Base-by-base conservation (phyloP, 2,329 filamentous ascomycete genomes). In the Pseudofabraea citricarpa region DNA sequence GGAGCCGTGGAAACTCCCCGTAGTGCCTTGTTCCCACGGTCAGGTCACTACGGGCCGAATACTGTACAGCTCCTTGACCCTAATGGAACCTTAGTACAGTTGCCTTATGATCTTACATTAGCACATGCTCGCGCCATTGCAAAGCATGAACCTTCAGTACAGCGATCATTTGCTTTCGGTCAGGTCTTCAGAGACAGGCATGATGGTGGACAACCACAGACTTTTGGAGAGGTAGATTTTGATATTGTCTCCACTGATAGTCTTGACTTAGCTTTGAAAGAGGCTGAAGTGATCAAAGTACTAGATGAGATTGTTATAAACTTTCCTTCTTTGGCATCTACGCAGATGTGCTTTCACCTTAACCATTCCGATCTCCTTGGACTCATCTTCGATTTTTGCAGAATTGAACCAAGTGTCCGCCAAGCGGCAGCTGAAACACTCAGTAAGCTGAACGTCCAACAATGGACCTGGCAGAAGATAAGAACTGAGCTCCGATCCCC, bases 221-320 rank as follows among this genome's bases (percentile, higher is more conserved):
- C 84, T 57, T 85, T 88, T 60, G 85, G 87, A 8, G 93, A 97
- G 60, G 90, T 94, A 2, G 90, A 97, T 62, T 98, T 97, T 62
- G 93, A 98, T 64, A 90, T 98, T 47, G 77, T 95, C n/a, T 91
- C 90, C 1, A 77, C 80, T 35, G 83, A 90, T 54, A 84, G 85
- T 1, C 66, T 90, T 5, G 90, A 97, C 57, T 71, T 95, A 36
- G 85, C 90, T 1, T 65, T 96, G 44, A 94, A 95, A 57, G 93
- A 98, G 64, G 91, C 91, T 0, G 91, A 97, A 64, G 84, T 90
- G 1, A 79, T 98, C 54, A 97, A 96, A 56, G 90, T 97, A 2
- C 70, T 97, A 18, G 93, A 98, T 60, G 93, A 98, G 61, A 85
- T 96, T 31, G 77, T 94, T 13, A 75, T 82, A 38, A 77, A 84